These are phyloP conservation scores for Phaffomyces opuntiae DNA, from an alignment of 805 yeast species.

Conservation along the genomic window DNA sequence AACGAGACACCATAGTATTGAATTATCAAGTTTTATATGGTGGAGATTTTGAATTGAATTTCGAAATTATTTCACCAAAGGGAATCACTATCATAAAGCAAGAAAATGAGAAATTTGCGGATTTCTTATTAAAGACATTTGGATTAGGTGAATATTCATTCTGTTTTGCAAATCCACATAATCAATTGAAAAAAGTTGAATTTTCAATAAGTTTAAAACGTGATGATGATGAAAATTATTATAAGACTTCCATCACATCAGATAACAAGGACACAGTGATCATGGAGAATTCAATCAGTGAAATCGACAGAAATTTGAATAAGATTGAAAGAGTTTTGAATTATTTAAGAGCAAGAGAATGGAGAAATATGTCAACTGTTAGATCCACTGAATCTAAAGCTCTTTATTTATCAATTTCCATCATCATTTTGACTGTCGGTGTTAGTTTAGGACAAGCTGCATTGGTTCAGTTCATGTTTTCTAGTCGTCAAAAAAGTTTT, in stretches of 20 bases:
- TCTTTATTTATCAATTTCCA: constrained; percentile 67
- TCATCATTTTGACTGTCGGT: constrained; percentile 66
- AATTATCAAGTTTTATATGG: constrained; percentile 50
- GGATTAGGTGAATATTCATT: constrained; percentile 57
- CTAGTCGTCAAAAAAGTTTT: constrained; percentile 34
- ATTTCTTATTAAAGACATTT: constrained; percentile 50
- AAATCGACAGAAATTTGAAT: constrained; percentile 52
- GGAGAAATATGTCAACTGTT: constrained; percentile 93
- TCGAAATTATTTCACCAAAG: constrained; percentile 49
- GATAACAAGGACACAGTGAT: constrained; percentile 43
- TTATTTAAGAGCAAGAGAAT: constrained; percentile 92
- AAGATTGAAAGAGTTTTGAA: constrained; percentile 58
- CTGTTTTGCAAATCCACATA: constrained; percentile 59
- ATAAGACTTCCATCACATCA: constrained; percentile 23
- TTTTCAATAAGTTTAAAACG: constrained; percentile 48
- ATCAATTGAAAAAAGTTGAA: constrained; percentile 59
- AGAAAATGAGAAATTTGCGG: constrained; percentile 56
- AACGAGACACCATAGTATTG: constrained; percentile 33
- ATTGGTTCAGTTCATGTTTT: constrained; percentile 78
- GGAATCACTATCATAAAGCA: constrained; percentile 42
- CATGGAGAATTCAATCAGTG: constrained; percentile 48
- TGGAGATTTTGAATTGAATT: constrained; percentile 63
- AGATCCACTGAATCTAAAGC: constrained; percentile 71
- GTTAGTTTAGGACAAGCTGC: constrained; percentile 73
- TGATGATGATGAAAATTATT: constrained; percentile 16